phyloP scores from a whole-genome alignment of 2,329 filamentous ascomycete species.

The Aspergillus sp. region DNA sequence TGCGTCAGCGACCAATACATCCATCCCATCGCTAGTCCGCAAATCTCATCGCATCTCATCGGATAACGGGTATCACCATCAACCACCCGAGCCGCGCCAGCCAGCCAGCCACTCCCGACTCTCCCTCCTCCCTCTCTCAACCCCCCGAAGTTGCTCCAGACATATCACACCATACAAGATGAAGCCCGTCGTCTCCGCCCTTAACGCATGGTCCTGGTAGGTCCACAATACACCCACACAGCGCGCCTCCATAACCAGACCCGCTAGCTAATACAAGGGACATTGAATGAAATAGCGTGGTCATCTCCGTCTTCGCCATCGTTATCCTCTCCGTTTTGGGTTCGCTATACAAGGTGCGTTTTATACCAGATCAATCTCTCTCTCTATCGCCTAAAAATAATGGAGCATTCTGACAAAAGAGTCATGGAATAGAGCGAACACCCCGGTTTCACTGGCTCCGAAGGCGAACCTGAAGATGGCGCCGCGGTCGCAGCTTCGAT shows the following conservation, averaged over 20 bases:
- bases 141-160: background rate
- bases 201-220: conserved; percentile 95
- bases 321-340: conserved; percentile 67
- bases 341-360: conserved; percentile 69
- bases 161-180: conserved; percentile 57
- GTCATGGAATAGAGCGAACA: conserved; percentile 59
- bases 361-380: background rate
- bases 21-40: too few relatives aligned
- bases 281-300: conserved; percentile 58
- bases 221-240: conserved; percentile 26
- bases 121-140: background rate
- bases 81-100: background rate
- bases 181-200: conserved; percentile 90
- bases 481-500: conserved; percentile 79
- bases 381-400: background rate
- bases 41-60: too few relatives aligned
- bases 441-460: conserved; percentile 79
- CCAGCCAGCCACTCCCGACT: conserved; percentile 4
- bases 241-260: background rate
- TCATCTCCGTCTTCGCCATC: conserved; percentile 66
- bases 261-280: conserved; percentile 14
- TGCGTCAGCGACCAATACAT: too few relatives aligned
- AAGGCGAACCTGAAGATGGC: conserved; percentile 69
- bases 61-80: too few relatives aligned
- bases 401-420: background rate